A percentile compares a stretch with the other conserved stretches of the same genome.
phyloP scores from a whole-genome alignment of 2,329 filamentous ascomycete genomes.

The Colletotrichum plurivorum region DNA sequence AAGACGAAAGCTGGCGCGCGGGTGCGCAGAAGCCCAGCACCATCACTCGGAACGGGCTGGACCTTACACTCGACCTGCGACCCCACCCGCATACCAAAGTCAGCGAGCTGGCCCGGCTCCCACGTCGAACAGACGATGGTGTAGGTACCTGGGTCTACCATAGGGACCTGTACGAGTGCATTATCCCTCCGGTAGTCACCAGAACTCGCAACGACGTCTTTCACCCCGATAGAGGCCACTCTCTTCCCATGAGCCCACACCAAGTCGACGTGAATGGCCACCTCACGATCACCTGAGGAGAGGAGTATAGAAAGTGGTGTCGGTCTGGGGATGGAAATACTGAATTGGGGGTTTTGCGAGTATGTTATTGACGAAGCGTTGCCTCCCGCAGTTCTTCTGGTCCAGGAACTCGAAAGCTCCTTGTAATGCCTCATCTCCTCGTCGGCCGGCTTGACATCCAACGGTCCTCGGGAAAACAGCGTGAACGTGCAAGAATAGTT shows the following conservation, averaged over 20 bases:
- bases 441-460: constrained; percentile 73
- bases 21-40: constrained; percentile 79
- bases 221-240: constrained; percentile 76
- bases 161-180: constrained; percentile 74
- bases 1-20: constrained; percentile 71
- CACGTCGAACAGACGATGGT: constrained; percentile 94
- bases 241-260: constrained; percentile 83
- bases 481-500: constrained; percentile 90
- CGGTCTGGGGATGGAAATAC: constrained; percentile 68
- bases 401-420: constrained; percentile 80
- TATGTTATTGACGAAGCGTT: constrained; percentile 84
- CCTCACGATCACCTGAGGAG: constrained; percentile 74
- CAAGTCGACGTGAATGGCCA: constrained; percentile 88
- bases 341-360: constrained; percentile 90
- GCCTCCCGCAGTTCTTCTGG: constrained; percentile 83
- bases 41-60: constrained; percentile 76
- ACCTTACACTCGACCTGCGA: constrained; percentile 71
- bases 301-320: constrained; percentile 82
- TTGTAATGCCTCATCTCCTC: constrained; percentile 71
- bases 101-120: constrained; percentile 81
- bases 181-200: constrained; percentile 91
- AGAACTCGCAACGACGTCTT: constrained; percentile 86
- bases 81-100: constrained; percentile 82
- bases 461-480: constrained; percentile 77
- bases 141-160: constrained; percentile 80